Base-by-base conservation (phyloP, 306 rosid genomes). In the Rosa persica region DNA sequence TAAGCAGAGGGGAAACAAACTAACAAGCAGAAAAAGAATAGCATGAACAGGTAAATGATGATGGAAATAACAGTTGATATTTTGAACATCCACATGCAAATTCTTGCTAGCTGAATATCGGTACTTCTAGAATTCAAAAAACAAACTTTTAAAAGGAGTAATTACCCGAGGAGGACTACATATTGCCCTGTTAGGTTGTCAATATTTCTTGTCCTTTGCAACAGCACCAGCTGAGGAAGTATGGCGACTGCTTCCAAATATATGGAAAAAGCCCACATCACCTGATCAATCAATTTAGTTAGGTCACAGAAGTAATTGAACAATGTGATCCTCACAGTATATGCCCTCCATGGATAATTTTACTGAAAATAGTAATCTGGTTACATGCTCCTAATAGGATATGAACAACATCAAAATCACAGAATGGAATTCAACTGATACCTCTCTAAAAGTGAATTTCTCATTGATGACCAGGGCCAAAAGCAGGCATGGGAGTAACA, bases 101-200 rank as follows among this genome's bases (percentile, higher is more conserved):
- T 40, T 62, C 20, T 30, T 66, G 25, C 25, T 66, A 36, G 23
- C 70, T 36, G 25, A 65, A 30, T 34, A 22, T 36, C 8, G 13
- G 46, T 65, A 65, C 8, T 17, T 64, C 10, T 65, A 34, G 62
- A 72, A 70, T 46, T 22, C 3, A 11, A 46, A 25, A 72, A 51
- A 11, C 3, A 7, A 34, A 11, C 36, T 6, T 38, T 54, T 23
- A 23, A 70, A 39, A 16, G 15, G 40, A 58, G 46, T 44, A 70
- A 87, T 86, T 89, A 93, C 98, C 97, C 98, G 30, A 93, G 97
- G 44, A 91, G 95, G 81, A 93, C 76, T 65, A 93, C 88, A 69
- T 93, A 93, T 91, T 93, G 91, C 78, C 98, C 98, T 0, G 98
- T 93, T 82, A 93, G 86, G 83, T 91, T 93, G 84, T 93, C 98